Percentiles rank a stretch among this genome's conserved stretches.
These are phyloP conservation scores for Alnus glutinosa DNA, from an alignment of 306 rosid genomes.

Conservation along the genomic window DNA sequence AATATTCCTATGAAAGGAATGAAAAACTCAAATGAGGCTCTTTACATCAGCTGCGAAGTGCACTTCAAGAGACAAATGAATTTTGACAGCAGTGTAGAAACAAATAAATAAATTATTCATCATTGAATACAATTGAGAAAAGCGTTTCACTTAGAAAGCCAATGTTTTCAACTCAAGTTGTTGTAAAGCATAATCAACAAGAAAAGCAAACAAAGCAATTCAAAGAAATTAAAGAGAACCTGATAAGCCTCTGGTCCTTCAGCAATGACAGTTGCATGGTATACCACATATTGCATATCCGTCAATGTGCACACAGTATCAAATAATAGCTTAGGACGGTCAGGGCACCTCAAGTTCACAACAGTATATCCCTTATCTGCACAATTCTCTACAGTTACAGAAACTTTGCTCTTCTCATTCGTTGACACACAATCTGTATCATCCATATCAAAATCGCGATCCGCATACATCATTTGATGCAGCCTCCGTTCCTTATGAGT, in stretches of 20 bases:
- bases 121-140: background rate
- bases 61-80: background rate
- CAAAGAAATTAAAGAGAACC: conserved; percentile 46
- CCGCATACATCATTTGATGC: conserved; percentile 98
- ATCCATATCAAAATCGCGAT: conserved; percentile 75
- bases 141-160: conserved; percentile 5
- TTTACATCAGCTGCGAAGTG: background rate
- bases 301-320: conserved; percentile 90
- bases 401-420: conserved; percentile 56
- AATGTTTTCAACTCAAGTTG: conserved; percentile 19
- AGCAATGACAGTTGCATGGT: conserved; percentile 82
- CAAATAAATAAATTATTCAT: conserved; percentile 11
- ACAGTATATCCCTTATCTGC: conserved; percentile 88
- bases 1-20: conserved; percentile 64
- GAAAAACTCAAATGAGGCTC: background rate
- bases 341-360: conserved; percentile 88
- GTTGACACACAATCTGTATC: conserved; percentile 47
- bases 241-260: conserved; percentile 96
- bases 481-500: conserved; percentile 97
- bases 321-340: conserved; percentile 82
- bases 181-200: conserved; percentile 5
- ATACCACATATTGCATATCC: conserved; percentile 95
- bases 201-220: background rate
- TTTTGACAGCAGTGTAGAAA: background rate
- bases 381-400: conserved; percentile 71